phyloP scores from a whole-genome alignment of 805 yeast genomes.

The Teunomyces gatunensis region DNA sequence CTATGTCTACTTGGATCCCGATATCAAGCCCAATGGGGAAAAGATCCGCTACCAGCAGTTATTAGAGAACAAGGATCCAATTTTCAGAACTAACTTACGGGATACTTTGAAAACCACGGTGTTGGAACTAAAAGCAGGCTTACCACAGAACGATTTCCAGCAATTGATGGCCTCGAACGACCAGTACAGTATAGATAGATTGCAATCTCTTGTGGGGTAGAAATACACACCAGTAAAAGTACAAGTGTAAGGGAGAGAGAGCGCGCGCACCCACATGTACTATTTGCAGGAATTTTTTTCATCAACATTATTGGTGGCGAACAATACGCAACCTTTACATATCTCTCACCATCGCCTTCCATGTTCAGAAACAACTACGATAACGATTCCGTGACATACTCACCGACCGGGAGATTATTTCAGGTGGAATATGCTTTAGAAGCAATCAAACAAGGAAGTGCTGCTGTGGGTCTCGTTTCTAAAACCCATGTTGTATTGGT shows the following conservation, averaged over 20 bases:
- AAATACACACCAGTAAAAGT: neutral
- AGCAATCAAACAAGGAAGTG: constrained; percentile 97
- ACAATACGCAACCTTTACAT: neutral
- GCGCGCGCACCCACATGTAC: neutral
- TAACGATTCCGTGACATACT: constrained; percentile 96
- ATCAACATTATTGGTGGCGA: constrained; percentile 3
- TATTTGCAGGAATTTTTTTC: constrained; percentile 3
- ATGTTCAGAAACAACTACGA: constrained; percentile 97
- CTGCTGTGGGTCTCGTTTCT: constrained; percentile 91
- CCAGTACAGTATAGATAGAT: constrained; percentile 32
- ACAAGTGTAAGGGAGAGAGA: no score
- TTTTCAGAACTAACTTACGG: constrained; percentile 46
- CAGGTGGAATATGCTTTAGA: constrained; percentile 88
- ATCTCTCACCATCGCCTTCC: neutral
- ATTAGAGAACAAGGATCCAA: constrained; percentile 32
- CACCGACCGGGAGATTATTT: constrained; percentile 90
- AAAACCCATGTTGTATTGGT: constrained; percentile 86
- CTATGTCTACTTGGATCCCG: constrained; percentile 39
- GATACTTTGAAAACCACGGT: constrained; percentile 37
- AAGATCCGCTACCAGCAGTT: constrained; percentile 34
- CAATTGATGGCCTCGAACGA: constrained; percentile 35
- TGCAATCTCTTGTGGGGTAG: constrained; percentile 12
- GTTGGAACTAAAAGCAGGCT: constrained; percentile 19
- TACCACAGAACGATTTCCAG: constrained; percentile 30
- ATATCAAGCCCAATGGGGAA: constrained; percentile 43